Evolutionary conservation across 1,139 yeast species (phyloP), one percentile per base, ranked within the genome.

Genomic region (Geotrichum europaeum): DNA sequence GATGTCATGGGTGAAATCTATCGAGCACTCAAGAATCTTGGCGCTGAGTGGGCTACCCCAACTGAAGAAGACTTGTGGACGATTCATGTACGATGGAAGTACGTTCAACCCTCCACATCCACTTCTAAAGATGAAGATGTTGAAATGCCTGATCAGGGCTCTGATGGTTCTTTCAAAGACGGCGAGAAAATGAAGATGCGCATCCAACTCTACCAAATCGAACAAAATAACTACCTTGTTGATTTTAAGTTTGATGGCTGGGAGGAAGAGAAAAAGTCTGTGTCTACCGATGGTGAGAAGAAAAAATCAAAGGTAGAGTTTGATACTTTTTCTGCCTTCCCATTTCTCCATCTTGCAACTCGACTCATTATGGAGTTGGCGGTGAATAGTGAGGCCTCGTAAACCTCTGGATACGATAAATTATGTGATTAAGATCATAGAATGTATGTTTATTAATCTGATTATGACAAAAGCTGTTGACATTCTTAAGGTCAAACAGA

Each of bases 1-100:
- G 99, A 94, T 73, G 99, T 94, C 9, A 94, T 94, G 99, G 97
- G 98, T 34, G 99, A 95, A 72, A 92, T 94, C 51, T 94, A 95
- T 75, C 81, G 97, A 53, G 99, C 99, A 0, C 79, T 94, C 69
- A 89, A 89, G 75, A 90, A 89, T 69, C 78, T 95, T 60, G 98
- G 97, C 3, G 98, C 99, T 0, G 97, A 94, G 73, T 94, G 99
- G 99, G 91, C 96, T 15, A 86, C 86, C 69, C 97, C 97, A 12
- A 84, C 92, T 0, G 96, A 89, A 69, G 75, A 73, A 43, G 99
- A 94, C 70, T 79, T 95, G 60, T 94, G 99, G 98, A 92, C 97
- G 1, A 94, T 94, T 61, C 82, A 91, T 67, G 98, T 92, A n/a
- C 83, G 98, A 68, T 94, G 98, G 98, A 86, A 82, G 73, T 66